These are phyloP conservation scores for Termitomyces eurrhizus DNA, from an alignment of 768 basidiomycete species.

Conservation along the genomic window DNA sequence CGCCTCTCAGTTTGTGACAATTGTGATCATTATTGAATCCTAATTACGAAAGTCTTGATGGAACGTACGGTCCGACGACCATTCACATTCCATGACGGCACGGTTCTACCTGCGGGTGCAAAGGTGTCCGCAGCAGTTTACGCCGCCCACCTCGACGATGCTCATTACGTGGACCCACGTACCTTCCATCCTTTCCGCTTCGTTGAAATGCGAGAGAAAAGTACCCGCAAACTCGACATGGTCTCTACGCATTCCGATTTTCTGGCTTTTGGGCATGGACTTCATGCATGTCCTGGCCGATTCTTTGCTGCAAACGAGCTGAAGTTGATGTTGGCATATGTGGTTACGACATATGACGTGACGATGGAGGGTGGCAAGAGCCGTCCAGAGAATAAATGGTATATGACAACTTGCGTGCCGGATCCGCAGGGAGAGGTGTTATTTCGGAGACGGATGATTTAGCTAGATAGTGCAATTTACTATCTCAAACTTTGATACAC, in stretches of 20 bases:
- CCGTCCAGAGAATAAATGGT: conserved; percentile 13
- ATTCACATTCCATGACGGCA: conserved; percentile 27
- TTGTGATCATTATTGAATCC: no score
- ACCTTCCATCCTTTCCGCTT: conserved; percentile 43
- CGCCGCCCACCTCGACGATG: conserved; percentile 21
- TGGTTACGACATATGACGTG: conserved; percentile 27
- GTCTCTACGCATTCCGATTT: conserved; percentile 29
- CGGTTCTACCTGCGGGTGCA: conserved; percentile 23
- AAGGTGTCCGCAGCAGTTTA: conserved; percentile 21
- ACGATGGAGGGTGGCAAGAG: conserved; percentile 14
- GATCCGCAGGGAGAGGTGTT: conserved; percentile 9
- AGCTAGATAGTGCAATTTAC: neutral
- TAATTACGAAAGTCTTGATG: conserved; percentile 14
- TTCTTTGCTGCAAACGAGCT: conserved; percentile 21
- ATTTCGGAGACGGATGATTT: conserved; percentile 4
- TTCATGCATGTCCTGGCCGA: conserved; percentile 19
- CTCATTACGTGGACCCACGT: conserved; percentile 26
- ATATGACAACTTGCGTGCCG: conserved; percentile 8
- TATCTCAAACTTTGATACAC: neutral
- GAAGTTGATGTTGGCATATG: conserved; percentile 31
- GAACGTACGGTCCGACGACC: conserved; percentile 25
- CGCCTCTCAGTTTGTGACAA: conserved; percentile 18
- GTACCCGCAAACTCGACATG: conserved; percentile 28
- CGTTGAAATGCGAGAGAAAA: conserved; percentile 26
- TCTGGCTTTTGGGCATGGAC: conserved; percentile 21